Percentiles rank a stretch among this genome's conserved stretches.
Conservation (phyloP, 176 grass and related monocot genomes). For the Elymus sibiricus region DNA sequence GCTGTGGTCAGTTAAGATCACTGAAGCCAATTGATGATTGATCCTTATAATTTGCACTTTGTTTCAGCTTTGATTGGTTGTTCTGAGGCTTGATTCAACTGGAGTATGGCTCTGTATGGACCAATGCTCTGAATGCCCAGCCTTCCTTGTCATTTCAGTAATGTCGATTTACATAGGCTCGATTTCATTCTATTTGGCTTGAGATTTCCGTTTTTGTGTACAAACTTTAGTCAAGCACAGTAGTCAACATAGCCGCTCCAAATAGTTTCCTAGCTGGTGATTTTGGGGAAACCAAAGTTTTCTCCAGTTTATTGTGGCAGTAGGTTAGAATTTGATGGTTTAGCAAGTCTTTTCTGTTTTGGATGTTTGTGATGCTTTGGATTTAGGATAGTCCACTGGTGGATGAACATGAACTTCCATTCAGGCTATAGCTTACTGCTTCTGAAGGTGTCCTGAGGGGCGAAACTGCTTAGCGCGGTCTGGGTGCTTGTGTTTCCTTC, state of each 20-base stretch:
- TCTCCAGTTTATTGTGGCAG: too few relatives aligned
- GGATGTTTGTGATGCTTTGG: too few relatives aligned
- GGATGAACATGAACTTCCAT: not conserved
- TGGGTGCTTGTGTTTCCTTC: too few relatives aligned
- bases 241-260: too few relatives aligned
- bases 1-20: not conserved
- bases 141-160: too few relatives aligned
- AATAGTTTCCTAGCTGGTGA: too few relatives aligned
- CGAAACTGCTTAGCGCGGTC: too few relatives aligned
- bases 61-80: not conserved
- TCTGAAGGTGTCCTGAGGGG: too few relatives aligned
- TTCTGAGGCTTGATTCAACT: not conserved
- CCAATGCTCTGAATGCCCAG: not conserved
- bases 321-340: not conserved
- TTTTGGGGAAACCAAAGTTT: too few relatives aligned
- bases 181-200: not conserved
- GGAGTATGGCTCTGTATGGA: not conserved
- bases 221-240: too few relatives aligned
- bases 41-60: not conserved
- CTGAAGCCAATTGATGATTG: not conserved
- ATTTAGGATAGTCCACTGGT: not conserved
- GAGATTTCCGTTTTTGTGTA: not conserved
- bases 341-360: not conserved
- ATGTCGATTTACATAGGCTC: not conserved
- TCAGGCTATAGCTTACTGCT: not conserved